Evolutionary conservation across 2,329 filamentous ascomycete species (phyloP), one percentile per base, ranked within the genome.

Genomic region (Clonostachys rosea): DNA sequence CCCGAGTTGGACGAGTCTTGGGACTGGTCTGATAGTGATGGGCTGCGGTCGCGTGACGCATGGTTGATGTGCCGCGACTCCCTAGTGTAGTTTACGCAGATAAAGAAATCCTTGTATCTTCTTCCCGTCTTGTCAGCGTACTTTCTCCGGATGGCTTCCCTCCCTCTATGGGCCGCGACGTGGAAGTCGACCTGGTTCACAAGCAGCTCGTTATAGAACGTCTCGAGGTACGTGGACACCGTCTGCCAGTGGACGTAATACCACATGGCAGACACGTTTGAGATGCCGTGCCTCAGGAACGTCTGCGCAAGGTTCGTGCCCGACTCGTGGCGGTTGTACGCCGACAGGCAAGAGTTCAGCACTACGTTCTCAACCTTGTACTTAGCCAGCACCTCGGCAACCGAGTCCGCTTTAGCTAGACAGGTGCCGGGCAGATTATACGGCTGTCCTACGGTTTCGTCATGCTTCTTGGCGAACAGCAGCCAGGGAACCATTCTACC

Each of bases 1-100:
- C 51, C 56, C 5, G 56, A 56, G 17, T 50, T 53, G 4, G 49
- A 49, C 24, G 56, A 58, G 24, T 52, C 54, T 11, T 54, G 54
- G 10, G 57, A 60, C 20, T 37, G 49, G 33, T 46, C 44, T 36
- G 56, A 59, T 6, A 53, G 55, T 17, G 53, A 42, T 1, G 56
- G 56, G 39, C 58, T 58, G 11, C 47, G 49, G 16, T 56, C 56
- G 12, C 54, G 45, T 12, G 47, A 24, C 44, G 47, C 51, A 45
- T 47, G 47, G 40, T 52, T 45, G 2, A 50, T 45, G 24, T 49
- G 43, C 14, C 53, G 53, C 33, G 51, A 39, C 5, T 49, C 47
- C 8, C 59, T 52, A 11, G 57, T 49, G 45, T 62, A 62, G 44
- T 62, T 62, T 46, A 62, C 60, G 40, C 59, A 62, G 12, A 62